These are phyloP conservation scores for Chaetoceros muelleri DNA, from an alignment of 108 stramenopile species.

Conservation along the genomic window DNA sequence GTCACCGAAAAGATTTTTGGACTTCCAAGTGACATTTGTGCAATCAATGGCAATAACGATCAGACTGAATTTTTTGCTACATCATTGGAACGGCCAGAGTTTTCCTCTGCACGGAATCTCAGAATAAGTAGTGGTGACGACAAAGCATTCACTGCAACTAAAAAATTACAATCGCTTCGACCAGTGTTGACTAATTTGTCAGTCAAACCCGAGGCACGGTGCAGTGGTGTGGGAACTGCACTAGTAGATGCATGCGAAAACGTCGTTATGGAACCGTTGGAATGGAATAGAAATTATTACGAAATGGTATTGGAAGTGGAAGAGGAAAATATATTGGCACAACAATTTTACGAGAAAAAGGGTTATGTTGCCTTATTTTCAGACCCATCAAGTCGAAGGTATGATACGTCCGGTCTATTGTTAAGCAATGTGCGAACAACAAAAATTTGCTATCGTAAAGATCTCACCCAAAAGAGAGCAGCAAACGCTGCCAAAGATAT, in stretches of 20 bases:
- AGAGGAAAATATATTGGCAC: constrained; percentile 54
- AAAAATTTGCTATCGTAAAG: constrained; percentile 54
- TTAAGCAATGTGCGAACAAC: constrained; percentile 50
- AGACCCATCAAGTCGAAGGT: constrained; percentile 63
- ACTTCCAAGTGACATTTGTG: constrained; percentile 20
- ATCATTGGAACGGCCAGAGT: no score
- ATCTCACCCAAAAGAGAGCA: constrained; percentile 10
- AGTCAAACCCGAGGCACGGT: constrained; percentile 40
- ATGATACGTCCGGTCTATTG: constrained; percentile 45
- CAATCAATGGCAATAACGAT: constrained; percentile 7
- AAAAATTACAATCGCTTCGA: constrained; percentile 9
- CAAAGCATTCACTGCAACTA: background rate
- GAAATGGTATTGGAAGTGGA: constrained; percentile 80
- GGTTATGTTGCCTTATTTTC: constrained; percentile 59
- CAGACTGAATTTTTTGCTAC: constrained; percentile 3
- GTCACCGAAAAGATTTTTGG: constrained; percentile 59
- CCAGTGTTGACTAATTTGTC: constrained; percentile 67
- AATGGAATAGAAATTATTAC: constrained; percentile 38
- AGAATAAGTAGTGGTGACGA: background rate
- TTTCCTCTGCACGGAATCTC: no score
- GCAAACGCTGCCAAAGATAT: no score
- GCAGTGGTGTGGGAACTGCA: constrained; percentile 52
- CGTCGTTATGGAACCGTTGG: constrained; percentile 16
- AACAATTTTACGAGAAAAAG: constrained; percentile 57
- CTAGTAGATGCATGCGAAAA: constrained; percentile 57